Evolutionary conservation across 768 basidiomycete species (phyloP), one percentile per base, ranked within the genome.

Genomic region (Serpula lacrymans): DNA sequence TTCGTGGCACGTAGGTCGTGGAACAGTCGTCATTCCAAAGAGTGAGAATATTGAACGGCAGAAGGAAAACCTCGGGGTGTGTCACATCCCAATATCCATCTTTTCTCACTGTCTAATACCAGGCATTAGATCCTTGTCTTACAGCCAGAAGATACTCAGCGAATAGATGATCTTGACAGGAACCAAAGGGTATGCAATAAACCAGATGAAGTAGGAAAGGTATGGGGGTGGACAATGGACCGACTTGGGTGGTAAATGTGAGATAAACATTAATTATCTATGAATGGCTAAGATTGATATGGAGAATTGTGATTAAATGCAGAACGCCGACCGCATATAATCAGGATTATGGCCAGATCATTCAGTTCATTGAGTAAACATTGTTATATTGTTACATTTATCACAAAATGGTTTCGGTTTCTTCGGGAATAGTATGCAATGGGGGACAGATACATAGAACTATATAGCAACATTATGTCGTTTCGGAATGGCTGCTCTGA

Each of bases 201-300:
- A 42, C 51, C 56, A 1, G 59, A 69, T 26, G 54, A 55, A 29
- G 53, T 62, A 11, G 62, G 63, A 16, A 54, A 52, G 23, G 63
- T 71, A 5, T 64, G 47, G n/a, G 68, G 68, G 1, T 70, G 68
- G 66, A 60, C 67, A 2, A 42, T 48, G 26, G 67, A 68, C 25
- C 59, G 60, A 29, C 49, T 70, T 13, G 71, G 71, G 7, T 71
- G 69, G 70, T 45, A 56, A 41, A 62, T 68, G 57, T n/a, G n/a
- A n/a, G n/a, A n/a, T n/a, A n/a, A n/a, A n/a, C n/a, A n/a, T n/a
- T n/a, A n/a, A n/a, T n/a, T n/a, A n/a, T n/a, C n/a, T n/a, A n/a
- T n/a, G n/a, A n/a, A n/a, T n/a, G n/a, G n/a, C n/a, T n/a, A n/a
- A n/a, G n/a, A n/a, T n/a, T n/a, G n/a, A n/a, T n/a, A n/a, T n/a